Evolutionary conservation across 2,329 filamentous ascomycete species (phyloP), one percentile per base, ranked within the genome.

Genomic region (Stemphylium lycopersici): DNA sequence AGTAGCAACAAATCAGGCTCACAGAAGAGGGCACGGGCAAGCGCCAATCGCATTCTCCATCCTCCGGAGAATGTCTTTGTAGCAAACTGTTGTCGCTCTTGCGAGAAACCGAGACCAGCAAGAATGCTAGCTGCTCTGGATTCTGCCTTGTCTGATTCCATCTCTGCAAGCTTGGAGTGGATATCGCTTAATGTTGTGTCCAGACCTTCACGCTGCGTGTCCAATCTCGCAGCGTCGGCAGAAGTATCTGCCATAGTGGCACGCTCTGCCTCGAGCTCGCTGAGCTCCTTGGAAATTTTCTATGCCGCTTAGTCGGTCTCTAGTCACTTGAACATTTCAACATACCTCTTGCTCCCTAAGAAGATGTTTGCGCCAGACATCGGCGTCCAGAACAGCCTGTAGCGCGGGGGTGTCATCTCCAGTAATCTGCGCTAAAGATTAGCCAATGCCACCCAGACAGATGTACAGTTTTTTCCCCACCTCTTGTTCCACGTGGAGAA

Each of bases 91-190:
- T 99, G 95, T 62, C 92, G 85, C 77, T 98, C 95, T 16, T 90
- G 77, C 0, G 95, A 98, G 84, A 99, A 99, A 66, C 95, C 95
- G 54, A 99, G 87, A 85, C 95, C 95, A 55, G 95, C 93, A 48
- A 99, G 83, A 71, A 99, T 99, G 77, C 91, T 97, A 45, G 95
- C 95, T 41, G 95, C 95, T 72, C 95, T 85, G 61, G 95, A 90
- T 73, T 99, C 95, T 54, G 95, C 95, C 79, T 97, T 98, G 80
- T 99, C 95, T 0, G 95, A 97, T 73, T 99, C 95, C 95, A 99
- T 99, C 77, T 99, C 95, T 16, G 93, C 86, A 55, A 99, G 83
- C 77, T 99, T 99, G 55, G 83, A 77, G 72, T 99, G 92, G 45
- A 99, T 87, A 71, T 99, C 95, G 63, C 89, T 91, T 40, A 99